phyloP scores from a whole-genome alignment of 176 grass and related monocot species.

The Dactylis glomerata region DNA sequence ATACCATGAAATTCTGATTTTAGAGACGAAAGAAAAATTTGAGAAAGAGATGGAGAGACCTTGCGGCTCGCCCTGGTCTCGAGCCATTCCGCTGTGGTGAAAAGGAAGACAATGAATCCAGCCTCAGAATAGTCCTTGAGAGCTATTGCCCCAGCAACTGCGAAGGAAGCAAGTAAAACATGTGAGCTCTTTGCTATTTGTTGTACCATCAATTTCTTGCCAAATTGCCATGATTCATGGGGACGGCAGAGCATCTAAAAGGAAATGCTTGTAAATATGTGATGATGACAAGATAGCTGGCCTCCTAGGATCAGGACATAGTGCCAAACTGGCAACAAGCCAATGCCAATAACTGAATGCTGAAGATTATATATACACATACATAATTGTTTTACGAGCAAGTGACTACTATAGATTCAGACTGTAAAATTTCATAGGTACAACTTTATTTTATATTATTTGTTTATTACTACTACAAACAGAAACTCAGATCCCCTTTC shows the following conservation, averaged over 20 bases:
- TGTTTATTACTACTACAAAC: neutral
- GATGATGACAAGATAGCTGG: neutral
- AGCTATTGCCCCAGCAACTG: constrained; percentile 90
- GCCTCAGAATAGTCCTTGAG: constrained; percentile 85
- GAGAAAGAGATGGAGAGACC: constrained; percentile 40
- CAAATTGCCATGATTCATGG: neutral
- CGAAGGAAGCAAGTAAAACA: constrained; percentile 22
- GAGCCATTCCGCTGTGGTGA: constrained; percentile 90
- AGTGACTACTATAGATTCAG: neutral
- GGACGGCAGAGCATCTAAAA: neutral
- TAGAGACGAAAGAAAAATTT: constrained; percentile 16
- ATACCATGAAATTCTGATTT: neutral
- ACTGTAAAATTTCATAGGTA: neutral
- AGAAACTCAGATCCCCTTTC: neutral
- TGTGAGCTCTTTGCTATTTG: neutral
- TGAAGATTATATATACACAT: neutral
- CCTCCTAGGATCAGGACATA: constrained; percentile 3
- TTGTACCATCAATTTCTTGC: constrained; percentile 17
- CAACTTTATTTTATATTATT: neutral
- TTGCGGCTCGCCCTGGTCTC: constrained; percentile 80
- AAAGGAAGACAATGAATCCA: constrained; percentile 88
- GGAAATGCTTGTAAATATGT: neutral
- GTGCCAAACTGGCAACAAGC: neutral
- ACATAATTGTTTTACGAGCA: neutral
- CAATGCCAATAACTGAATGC: neutral